Conservation (phyloP, 805 yeast genomes). For the Metschnikowia vanudenii region DNA sequence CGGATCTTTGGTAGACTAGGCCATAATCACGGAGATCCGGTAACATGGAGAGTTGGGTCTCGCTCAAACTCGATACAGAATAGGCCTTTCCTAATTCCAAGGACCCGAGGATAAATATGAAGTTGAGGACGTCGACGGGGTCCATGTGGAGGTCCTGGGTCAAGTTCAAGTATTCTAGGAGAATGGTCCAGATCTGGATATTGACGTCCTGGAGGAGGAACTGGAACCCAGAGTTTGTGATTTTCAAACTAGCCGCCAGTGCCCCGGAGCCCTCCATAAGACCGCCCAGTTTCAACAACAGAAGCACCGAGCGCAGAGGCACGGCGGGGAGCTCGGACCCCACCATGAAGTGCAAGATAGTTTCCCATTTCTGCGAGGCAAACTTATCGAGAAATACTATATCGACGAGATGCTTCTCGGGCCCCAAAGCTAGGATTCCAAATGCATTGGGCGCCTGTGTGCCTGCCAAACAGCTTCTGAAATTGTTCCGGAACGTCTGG, state of each 20-base stretch:
- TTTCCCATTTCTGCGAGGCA: slow-evolving; percentile 90
- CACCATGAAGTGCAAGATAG: slow-evolving; percentile 95
- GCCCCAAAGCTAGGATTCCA: slow-evolving; percentile 62
- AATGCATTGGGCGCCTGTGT: slow-evolving; percentile 64
- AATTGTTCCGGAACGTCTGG: slow-evolving; percentile 69
- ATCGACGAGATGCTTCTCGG: slow-evolving; percentile 56
- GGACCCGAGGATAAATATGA: slow-evolving; percentile 90
- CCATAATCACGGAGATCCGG: slow-evolving; percentile 92
- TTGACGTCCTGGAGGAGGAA: slow-evolving; percentile 88
- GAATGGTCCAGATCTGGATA: slow-evolving; percentile 90
- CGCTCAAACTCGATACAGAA: slow-evolving; percentile 64
- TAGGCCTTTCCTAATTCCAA: slow-evolving; percentile 88
- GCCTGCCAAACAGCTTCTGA: slow-evolving; percentile 84
- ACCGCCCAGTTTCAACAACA: slow-evolving; percentile 73
- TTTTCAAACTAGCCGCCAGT: slow-evolving; percentile 47
- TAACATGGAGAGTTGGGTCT: slow-evolving; percentile 81
- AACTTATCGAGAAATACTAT: slow-evolving; percentile 70
- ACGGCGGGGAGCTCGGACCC: slow-evolving; percentile 80
- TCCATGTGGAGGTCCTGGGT: slow-evolving; percentile 87
- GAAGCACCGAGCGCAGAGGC: slow-evolving; percentile 70
- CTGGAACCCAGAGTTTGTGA: slow-evolving; percentile 92
- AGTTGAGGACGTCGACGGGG: slow-evolving; percentile 92
- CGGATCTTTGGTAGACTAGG: slow-evolving; percentile 62
- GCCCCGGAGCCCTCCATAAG: slow-evolving; percentile 69
- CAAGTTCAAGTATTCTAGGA: slow-evolving; percentile 82